Percentiles rank a stretch among this genome's conserved stretches.
phyloP scores from a whole-genome alignment of 1,284 basidiomycete species.

The Gymnopus androsaceus region DNA sequence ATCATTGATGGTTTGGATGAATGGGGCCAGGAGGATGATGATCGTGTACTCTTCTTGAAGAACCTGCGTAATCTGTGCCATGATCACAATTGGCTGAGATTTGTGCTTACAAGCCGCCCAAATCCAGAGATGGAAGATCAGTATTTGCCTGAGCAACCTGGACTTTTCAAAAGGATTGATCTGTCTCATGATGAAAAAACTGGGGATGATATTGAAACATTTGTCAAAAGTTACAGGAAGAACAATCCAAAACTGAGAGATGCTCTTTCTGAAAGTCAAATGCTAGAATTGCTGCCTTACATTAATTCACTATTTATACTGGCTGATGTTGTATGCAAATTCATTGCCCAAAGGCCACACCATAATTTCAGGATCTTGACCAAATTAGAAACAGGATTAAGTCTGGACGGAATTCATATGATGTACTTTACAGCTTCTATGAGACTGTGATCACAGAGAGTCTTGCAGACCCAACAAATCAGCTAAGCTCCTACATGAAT shows the following conservation, averaged over 20 bases:
- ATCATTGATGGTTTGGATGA: neutral
- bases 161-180: neutral
- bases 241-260: neutral
- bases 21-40: too few species aligned
- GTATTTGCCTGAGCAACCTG: neutral
- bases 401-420: neutral
- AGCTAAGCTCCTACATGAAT: neutral
- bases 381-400: neutral
- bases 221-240: neutral
- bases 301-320: neutral
- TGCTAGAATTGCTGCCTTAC: neutral
- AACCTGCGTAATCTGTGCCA: neutral
- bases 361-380: neutral
- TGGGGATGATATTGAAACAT: neutral
- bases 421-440: too few species aligned
- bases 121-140: neutral
- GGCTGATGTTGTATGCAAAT: neutral
- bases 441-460: neutral
- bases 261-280: neutral
- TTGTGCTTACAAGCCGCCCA: neutral
- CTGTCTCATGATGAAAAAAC: neutral
- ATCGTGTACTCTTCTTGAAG: neutral
- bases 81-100: neutral
- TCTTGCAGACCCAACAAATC: neutral
- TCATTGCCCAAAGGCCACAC: neutral